phyloP scores from a whole-genome alignment of 2,329 filamentous ascomycete species.

The Curvularia eragrostidis region DNA sequence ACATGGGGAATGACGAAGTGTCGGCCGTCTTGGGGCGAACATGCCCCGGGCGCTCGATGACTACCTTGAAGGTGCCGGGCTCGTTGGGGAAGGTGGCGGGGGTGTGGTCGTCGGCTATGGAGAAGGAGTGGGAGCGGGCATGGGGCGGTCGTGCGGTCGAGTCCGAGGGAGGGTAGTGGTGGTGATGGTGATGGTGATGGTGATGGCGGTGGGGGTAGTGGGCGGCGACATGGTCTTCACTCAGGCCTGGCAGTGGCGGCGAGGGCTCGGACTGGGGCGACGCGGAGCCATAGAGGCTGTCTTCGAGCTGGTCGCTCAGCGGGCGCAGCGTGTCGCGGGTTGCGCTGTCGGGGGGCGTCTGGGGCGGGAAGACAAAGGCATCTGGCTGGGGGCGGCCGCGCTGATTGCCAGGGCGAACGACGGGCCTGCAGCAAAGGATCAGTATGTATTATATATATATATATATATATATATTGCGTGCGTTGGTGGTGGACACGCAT shows the following conservation, averaged over 20 bases:
- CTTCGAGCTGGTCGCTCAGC: constrained; percentile 47
- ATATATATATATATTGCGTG: neutral
- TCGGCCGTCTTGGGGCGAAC: constrained; percentile 70
- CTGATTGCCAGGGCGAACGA: constrained; percentile 46
- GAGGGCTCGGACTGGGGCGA: constrained; percentile 40
- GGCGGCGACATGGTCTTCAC: constrained; percentile 25
- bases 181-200: constrained; percentile 9
- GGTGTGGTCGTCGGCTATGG: constrained; percentile 72
- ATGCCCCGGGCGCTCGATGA: constrained; percentile 73
- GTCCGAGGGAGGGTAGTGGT: constrained; percentile 17
- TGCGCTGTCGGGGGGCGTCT: constrained; percentile 49
- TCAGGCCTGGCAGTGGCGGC: constrained; percentile 28
- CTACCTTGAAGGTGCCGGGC: constrained; percentile 75
- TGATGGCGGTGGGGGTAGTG: neutral
- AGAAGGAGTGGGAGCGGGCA: constrained; percentile 74
- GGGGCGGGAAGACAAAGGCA: constrained; percentile 50
- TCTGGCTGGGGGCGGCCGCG: constrained; percentile 43
- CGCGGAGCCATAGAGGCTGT: constrained; percentile 45
- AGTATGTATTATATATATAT: neutral
- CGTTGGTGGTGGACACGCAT: neutral
- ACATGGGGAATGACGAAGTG: constrained; percentile 60
- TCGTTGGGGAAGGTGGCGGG: constrained; percentile 59
- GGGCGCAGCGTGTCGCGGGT: constrained; percentile 40
- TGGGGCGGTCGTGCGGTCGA: constrained; percentile 35
- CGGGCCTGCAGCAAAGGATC: constrained; percentile 34